These are phyloP conservation scores for Vanrija humicola DNA, from an alignment of 1,284 basidiomycete genomes.

Conservation along the genomic window DNA sequence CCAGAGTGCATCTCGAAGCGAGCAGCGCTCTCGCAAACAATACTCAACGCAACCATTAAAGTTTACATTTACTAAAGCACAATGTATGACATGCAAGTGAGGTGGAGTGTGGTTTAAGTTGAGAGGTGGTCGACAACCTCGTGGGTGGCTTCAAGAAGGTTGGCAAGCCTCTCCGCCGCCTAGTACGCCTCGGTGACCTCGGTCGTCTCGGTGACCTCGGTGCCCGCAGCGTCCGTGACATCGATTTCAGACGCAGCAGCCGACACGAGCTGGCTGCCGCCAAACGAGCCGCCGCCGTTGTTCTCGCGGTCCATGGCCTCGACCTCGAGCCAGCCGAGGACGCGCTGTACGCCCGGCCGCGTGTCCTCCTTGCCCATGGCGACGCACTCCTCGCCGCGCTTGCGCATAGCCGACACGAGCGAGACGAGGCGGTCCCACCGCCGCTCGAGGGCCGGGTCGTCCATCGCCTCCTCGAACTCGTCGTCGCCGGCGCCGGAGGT, in stretches of 20 bases:
- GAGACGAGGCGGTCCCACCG: slow-evolving; percentile 40
- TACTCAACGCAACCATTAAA: background rate
- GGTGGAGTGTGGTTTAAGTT: background rate
- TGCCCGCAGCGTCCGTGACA: background rate
- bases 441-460: slow-evolving; percentile 35
- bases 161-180: background rate
- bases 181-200: background rate
- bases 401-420: slow-evolving; percentile 30
- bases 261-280: slow-evolving; percentile 1
- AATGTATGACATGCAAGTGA: background rate
- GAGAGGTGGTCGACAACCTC: background rate
- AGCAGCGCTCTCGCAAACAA: too few relatives aligned
- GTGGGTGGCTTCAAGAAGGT: background rate
- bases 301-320: slow-evolving; percentile 14
- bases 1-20: background rate
- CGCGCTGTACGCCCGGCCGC: slow-evolving; percentile 23
- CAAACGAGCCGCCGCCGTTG: background rate
- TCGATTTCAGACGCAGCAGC: background rate
- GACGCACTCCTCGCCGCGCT: slow-evolving; percentile 30
- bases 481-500: slow-evolving; percentile 14
- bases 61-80: background rate
- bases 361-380: slow-evolving; percentile 24
- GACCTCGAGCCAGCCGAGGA: slow-evolving; percentile 34
- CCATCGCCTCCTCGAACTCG: slow-evolving; percentile 21
- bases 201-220: background rate